These are phyloP conservation scores for Tuctoria greenei DNA, from an alignment of 176 grass and related monocot genomes.

Conservation along the genomic window DNA sequence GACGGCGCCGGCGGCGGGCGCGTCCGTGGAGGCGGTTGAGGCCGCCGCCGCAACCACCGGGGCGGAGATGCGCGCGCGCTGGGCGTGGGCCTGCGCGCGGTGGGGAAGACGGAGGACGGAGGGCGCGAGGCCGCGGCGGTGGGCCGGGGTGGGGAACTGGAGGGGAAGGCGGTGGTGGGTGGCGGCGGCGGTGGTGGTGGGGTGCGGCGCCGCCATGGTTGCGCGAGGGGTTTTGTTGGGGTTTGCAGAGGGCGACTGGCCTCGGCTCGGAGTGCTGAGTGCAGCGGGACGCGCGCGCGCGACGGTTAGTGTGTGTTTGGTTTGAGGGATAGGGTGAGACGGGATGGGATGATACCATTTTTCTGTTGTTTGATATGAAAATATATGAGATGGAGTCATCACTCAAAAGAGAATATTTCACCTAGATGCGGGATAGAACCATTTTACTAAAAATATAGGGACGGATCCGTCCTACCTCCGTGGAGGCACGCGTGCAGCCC, in stretches of 20 bases:
- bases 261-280: no score
- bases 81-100: conserved; percentile 10
- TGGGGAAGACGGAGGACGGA: conserved; percentile 34
- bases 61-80: conserved; percentile 32
- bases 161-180: conserved; percentile 30
- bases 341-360: no score
- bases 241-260: neutral
- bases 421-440: no score
- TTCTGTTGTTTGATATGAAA: no score
- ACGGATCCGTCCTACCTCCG: no score
- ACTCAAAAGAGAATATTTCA: no score
- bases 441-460: no score
- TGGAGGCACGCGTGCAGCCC: no score
- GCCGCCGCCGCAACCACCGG: neutral
- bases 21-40: neutral
- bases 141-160: neutral
- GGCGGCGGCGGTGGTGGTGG: conserved; percentile 33
- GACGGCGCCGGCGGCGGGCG: neutral
- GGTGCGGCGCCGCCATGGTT: conserved; percentile 55
- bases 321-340: no score
- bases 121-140: conserved; percentile 21
- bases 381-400: no score
- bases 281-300: no score
- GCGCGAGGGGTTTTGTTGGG: conserved; percentile 14
- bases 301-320: no score